phyloP scores from a whole-genome alignment of 176 grass and related monocot genomes.

The Poa pratensis region DNA sequence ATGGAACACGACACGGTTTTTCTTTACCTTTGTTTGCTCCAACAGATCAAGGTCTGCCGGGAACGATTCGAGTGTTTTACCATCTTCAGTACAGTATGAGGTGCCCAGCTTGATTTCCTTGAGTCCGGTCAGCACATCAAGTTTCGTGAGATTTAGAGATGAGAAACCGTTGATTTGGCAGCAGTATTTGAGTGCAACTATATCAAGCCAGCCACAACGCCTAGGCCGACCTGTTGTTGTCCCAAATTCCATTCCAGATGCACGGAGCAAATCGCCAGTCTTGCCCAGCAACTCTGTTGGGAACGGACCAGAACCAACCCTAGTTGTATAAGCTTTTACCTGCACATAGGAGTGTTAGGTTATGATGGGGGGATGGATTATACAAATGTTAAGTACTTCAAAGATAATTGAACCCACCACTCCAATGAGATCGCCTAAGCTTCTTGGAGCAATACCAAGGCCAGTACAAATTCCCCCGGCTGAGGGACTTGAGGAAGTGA shows the following conservation, averaged over 20 bases:
- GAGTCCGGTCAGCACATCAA: constrained; percentile 80
- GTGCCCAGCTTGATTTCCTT: constrained; percentile 77
- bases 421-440: constrained; percentile 81
- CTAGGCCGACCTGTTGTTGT: constrained; percentile 86
- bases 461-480: constrained; percentile 96
- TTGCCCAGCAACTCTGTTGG: constrained; percentile 84
- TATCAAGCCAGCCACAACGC: constrained; percentile 93
- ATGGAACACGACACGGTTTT: background rate
- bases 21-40: constrained; percentile 67
- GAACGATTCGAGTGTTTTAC: constrained; percentile 60
- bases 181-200: constrained; percentile 79
- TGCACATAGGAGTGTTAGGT: constrained; percentile 6
- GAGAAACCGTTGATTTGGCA: constrained; percentile 95
- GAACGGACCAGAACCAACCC: constrained; percentile 91
- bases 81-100: constrained; percentile 53
- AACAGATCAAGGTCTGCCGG: constrained; percentile 67
- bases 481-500: constrained; percentile 92
- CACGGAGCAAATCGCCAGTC: constrained; percentile 65
- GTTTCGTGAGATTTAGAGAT: constrained; percentile 88
- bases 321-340: constrained; percentile 97
- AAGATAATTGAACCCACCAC: constrained; percentile 56
- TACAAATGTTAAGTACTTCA: constrained; percentile 20
- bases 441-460: constrained; percentile 84
- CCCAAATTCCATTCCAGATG: constrained; percentile 89
- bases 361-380: background rate